Evolutionary conservation across 202 grass and related monocot species (phyloP), one percentile per base, ranked within the genome.

Genomic region (Hordeum pubiflorum): DNA sequence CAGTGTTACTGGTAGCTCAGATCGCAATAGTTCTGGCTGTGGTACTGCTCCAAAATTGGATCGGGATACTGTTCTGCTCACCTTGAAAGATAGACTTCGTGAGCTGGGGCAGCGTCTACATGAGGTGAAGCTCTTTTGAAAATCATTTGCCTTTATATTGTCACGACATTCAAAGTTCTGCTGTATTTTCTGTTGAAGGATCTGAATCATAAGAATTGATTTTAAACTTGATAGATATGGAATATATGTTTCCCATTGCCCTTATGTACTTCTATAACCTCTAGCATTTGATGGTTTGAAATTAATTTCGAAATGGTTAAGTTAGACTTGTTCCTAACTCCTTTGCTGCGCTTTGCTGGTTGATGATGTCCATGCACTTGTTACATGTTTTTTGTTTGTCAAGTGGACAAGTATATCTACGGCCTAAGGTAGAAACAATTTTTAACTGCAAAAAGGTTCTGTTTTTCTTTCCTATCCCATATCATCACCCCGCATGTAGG

Each of bases 21-120:
- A 52, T 22, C 72, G 72, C 73, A 86, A 69, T 82, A 58, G 62
- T 48, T 81, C 75, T 87, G 78, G 65, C 70, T 94, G 82, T 77
- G 54, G 87, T 39, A 89, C 83, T 68, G 78, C 76, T 79, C 55
- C 84, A 32, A 81, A 85, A 72, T 64, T 83, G 39, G 86, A 93
- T 15, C 84, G 82, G 46, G 89, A 87, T 68, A 50, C 87, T 59
- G 77, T 55, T 87, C 38, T 86, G 32, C 84, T 85, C 36, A 86
- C 86, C 44, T 86, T 89, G 63, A 91, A 86, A 78, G 87, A 91
- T 89, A 85, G 84, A 77, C 89, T 89, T 40, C 83, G 82, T 52
- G 86, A 79, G 83, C 88, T 86, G 50, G 91, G 87, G 77, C 91
- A 91, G 37, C 89, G 76, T 54, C 76, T 94, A 21, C 88, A 88